Evolutionary conservation across 2,329 filamentous ascomycete genomes (phyloP), one percentile per base, ranked within the genome.

Genomic region (Phoma sp.): DNA sequence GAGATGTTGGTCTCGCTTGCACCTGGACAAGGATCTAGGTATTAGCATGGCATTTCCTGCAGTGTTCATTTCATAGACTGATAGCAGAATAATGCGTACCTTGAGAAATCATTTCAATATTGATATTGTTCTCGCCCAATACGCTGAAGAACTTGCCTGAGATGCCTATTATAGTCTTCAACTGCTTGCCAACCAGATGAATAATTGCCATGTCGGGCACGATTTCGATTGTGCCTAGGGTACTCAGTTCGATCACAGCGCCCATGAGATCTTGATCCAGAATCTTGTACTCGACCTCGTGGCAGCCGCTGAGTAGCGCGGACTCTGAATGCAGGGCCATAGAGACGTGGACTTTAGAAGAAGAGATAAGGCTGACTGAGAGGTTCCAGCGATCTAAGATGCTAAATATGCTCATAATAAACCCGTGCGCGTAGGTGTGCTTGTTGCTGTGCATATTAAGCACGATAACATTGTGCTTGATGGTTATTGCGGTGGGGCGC

Each of bases 51-150:
- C n/a, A n/a, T n/a, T n/a, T n/a, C n/a, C n/a, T n/a, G n/a, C n/a
- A n/a, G n/a, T n/a, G n/a, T n/a, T n/a, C n/a, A n/a, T n/a, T n/a
- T n/a, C n/a, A n/a, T n/a, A n/a, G n/a, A n/a, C n/a, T n/a, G n/a
- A n/a, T n/a, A n/a, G n/a, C n/a, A n/a, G n/a, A n/a, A n/a, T n/a
- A n/a, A 6, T 26, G 64, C 81, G 69, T 82, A 93, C 95, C 95
- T 80, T 99, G 95, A 20, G 92, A 96, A 64, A 99, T 99, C 95
- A 99, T 99, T 78, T 99, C 95, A 65, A 99, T 92, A 74, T 99
- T 99, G 71, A 99, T 88, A 66, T 91, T 90, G 74, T 96, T 90
- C 72, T 97, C 90, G 36, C 95, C 95, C 15, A 99, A 81, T 1
- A 93, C 96, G 40, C 90, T 91, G 76, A 99, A 98, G 90, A 99